phyloP scores from a whole-genome alignment of 2,329 filamentous ascomycete genomes.

The Penicillium rolfsii region DNA sequence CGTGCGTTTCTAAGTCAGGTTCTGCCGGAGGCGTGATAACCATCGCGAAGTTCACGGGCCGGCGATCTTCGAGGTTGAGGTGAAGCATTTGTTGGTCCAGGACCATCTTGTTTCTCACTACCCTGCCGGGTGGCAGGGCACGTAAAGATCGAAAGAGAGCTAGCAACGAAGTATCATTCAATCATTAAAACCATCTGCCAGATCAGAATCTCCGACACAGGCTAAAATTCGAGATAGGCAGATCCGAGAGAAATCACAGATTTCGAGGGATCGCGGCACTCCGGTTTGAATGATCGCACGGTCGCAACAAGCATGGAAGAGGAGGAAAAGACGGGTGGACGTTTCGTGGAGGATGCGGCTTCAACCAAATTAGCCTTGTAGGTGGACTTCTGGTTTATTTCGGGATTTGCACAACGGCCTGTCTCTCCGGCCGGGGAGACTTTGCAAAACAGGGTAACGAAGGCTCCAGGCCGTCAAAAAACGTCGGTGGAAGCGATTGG shows the following conservation, averaged over 20 bases:
- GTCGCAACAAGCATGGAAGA: neutral
- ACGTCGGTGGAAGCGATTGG: constrained; percentile 5
- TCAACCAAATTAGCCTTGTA: neutral
- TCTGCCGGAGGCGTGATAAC: constrained; percentile 34
- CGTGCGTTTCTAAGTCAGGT: constrained; percentile 12
- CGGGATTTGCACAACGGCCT: neutral
- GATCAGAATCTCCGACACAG: neutral
- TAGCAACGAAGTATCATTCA: constrained; percentile 8
- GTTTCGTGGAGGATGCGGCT: neutral
- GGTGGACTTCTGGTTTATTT: neutral
- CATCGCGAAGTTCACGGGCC: constrained; percentile 24
- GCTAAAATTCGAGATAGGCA: neutral
- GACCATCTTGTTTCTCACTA: constrained; percentile 19
- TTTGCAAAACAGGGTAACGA: constrained; percentile 2
- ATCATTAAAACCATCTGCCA: neutral
- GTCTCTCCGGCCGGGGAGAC: constrained; percentile 1
- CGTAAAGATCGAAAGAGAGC: neutral
- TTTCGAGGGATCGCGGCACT: neutral
- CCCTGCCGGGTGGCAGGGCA: constrained; percentile 15
- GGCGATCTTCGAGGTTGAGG: constrained; percentile 27
- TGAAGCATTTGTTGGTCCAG: constrained; percentile 31
- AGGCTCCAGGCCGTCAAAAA: neutral
- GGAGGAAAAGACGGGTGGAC: neutral
- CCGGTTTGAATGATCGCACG: neutral
- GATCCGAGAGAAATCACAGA: neutral